phyloP scores from a whole-genome alignment of 805 yeast genomes.

The Isabelozyma rhagii region DNA sequence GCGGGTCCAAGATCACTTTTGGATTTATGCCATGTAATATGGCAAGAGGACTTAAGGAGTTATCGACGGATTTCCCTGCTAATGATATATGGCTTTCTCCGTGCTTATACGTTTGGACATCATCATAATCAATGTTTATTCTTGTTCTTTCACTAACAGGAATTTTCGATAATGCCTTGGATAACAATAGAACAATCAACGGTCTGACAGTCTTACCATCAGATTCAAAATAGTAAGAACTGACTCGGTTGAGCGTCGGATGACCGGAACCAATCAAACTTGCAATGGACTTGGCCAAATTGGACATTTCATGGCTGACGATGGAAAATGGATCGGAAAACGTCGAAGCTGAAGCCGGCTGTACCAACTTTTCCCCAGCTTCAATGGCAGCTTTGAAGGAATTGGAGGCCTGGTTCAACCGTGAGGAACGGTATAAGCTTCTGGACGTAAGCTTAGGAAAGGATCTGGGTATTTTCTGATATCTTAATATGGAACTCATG shows the following conservation, averaged over 20 bases:
- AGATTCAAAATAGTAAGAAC: conserved; percentile 92
- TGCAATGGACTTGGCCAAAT: conserved; percentile 83
- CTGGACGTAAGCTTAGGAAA: neutral
- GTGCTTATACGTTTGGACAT: conserved; percentile 65
- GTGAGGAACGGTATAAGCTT: neutral
- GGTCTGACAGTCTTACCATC: conserved; percentile 97
- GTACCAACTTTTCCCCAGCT: conserved; percentile 72
- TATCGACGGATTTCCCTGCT: conserved; percentile 58
- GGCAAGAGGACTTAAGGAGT: conserved; percentile 74
- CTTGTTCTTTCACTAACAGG: conserved; percentile 68
- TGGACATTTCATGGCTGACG: conserved; percentile 91
- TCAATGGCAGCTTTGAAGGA: conserved; percentile 52
- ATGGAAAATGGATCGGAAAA: conserved; percentile 83
- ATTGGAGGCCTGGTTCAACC: neutral
- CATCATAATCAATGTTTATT: conserved; percentile 56
- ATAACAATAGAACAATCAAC: conserved; percentile 74
- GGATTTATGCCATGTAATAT: conserved; percentile 91
- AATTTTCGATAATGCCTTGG: conserved; percentile 75
- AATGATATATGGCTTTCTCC: conserved; percentile 52
- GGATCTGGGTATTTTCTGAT: neutral
- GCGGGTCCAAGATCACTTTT: conserved; percentile 73
- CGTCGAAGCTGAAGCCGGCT: conserved; percentile 46
- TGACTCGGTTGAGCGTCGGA: conserved; percentile 85
- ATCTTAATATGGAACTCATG: conserved; percentile 1
- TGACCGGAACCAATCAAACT: conserved; percentile 87